A percentile compares a stretch with the other conserved stretches of the same genome.
These are phyloP conservation scores for Rhododendron vialii DNA, from an alignment of 148 eudicot species.

Conservation along the genomic window DNA sequence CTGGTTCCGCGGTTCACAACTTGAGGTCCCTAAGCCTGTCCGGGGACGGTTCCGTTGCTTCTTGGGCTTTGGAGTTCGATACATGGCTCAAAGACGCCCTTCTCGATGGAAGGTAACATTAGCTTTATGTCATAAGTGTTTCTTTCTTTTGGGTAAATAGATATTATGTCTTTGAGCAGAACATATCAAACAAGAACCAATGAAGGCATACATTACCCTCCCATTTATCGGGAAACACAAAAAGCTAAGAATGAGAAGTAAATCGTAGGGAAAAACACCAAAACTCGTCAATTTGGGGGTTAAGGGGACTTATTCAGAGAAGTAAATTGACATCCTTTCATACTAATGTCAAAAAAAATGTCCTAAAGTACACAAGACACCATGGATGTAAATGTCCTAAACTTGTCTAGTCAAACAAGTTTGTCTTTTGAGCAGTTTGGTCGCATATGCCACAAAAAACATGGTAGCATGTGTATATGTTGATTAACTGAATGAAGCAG, in stretches of 20 bases:
- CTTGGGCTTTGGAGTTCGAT: constrained; percentile 76
- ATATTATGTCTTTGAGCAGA: neutral
- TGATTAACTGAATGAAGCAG: neutral
- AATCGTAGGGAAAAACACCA: neutral
- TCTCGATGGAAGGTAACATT: constrained; percentile 46
- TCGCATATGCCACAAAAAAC: neutral
- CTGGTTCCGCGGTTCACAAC: constrained; percentile 78
- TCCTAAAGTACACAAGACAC: neutral
- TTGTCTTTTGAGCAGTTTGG: neutral
- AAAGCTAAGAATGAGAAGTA: neutral
- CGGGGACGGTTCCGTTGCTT: constrained; percentile 22
- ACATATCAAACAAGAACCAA: neutral
- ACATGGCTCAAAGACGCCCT: constrained; percentile 76
- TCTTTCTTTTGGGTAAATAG: neutral
- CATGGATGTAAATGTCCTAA: too few species aligned
- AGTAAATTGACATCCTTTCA: neutral
- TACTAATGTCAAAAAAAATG: neutral
- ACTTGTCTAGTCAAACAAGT: neutral
- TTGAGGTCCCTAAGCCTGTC: constrained; percentile 28
- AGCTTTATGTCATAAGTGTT: neutral
- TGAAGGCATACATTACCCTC: neutral
- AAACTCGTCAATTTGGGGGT: neutral
- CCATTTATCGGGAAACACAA: neutral
- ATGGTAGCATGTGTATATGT: neutral
- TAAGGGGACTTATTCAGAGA: neutral